These are phyloP conservation scores for Russula brevipes DNA, from an alignment of 768 basidiomycete species.

Conservation along the genomic window DNA sequence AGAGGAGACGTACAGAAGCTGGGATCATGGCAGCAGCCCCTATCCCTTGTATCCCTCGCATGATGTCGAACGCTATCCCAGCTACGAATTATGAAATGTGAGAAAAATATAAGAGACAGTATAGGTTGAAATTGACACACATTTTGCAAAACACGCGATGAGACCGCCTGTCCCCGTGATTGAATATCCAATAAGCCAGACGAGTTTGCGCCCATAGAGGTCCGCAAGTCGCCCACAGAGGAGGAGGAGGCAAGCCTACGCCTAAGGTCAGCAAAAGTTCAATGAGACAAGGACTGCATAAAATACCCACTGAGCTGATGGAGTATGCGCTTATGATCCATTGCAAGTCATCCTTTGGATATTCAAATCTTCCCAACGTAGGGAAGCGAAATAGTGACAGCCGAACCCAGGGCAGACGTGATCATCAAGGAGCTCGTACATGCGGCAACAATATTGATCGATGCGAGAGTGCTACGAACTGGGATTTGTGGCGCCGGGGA, in stretches of 20 bases:
- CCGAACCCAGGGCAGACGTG: slow-evolving; percentile 28
- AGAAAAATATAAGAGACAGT: neutral
- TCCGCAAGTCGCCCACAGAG: slow-evolving; percentile 78
- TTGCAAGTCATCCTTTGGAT: slow-evolving; percentile 50
- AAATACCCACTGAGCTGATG: slow-evolving; percentile 51
- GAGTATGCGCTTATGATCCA: slow-evolving; percentile 68
- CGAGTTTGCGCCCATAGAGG: slow-evolving; percentile 65
- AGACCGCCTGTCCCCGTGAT: slow-evolving; percentile 54
- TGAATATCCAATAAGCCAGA: slow-evolving; percentile 56
- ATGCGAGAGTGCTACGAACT: slow-evolving; percentile 6
- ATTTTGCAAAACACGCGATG: slow-evolving; percentile 58
- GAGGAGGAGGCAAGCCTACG: slow-evolving; percentile 70
- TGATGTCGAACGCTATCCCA: slow-evolving; percentile 55
- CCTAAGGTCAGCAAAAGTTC: neutral
- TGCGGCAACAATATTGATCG: slow-evolving; percentile 27
- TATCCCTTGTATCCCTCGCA: slow-evolving; percentile 77
- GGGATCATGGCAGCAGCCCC: slow-evolving; percentile 75
- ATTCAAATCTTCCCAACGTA: slow-evolving; percentile 37
- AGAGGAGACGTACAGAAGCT: slow-evolving; percentile 47
- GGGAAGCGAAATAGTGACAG: slow-evolving; percentile 31
- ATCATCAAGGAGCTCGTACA: slow-evolving; percentile 33
- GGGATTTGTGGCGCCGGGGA: neutral
- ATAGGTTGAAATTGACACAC: slow-evolving; percentile 30
- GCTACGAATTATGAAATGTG: slow-evolving; percentile 34
- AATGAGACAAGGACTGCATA: neutral